phyloP scores from a whole-genome alignment of 2,329 filamentous ascomycete genomes.

The Paradendryphiella salina region DNA sequence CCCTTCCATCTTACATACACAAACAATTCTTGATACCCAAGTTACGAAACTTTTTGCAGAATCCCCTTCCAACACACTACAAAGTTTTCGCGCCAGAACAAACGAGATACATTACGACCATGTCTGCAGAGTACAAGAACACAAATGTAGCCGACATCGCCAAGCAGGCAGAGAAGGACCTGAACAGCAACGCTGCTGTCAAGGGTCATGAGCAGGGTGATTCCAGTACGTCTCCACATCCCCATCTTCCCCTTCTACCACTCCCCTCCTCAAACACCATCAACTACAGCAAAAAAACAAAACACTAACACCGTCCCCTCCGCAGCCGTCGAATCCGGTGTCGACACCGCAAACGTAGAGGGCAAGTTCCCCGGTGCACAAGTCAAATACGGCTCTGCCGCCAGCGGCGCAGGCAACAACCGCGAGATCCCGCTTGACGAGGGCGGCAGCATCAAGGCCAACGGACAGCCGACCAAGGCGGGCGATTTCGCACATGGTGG shows the following conservation, averaged over 20 bases:
- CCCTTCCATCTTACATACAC: neutral
- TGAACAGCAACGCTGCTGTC: slow-evolving; percentile 51
- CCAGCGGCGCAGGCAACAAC: slow-evolving; percentile 52
- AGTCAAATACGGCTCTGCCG: slow-evolving; percentile 51
- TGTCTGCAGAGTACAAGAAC: slow-evolving; percentile 51
- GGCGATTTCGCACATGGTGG: slow-evolving; percentile 52
- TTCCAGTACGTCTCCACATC: slow-evolving; percentile 40
- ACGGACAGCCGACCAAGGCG: slow-evolving; percentile 52
- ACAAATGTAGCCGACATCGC: slow-evolving; percentile 51
- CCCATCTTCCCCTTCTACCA: neutral
- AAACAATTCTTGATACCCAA: neutral
- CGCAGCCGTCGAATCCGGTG: slow-evolving; percentile 53
- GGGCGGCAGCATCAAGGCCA: slow-evolving; percentile 50
- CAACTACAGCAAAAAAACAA: neutral
- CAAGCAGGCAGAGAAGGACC: slow-evolving; percentile 54
- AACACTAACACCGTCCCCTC: neutral
- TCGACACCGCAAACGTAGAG: slow-evolving; percentile 47
- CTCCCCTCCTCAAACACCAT: neutral
- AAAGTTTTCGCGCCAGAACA: neutral
- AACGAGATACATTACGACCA: slow-evolving; percentile 23
- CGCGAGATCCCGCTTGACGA: slow-evolving; percentile 53
- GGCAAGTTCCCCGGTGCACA: slow-evolving; percentile 51
- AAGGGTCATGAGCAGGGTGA: slow-evolving; percentile 43
- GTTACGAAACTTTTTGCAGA: too few relatives aligned
- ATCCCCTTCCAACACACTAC: neutral